Conservation (phyloP, 2,329 filamentous ascomycete genomes). For the Aspergillus felis region DNA sequence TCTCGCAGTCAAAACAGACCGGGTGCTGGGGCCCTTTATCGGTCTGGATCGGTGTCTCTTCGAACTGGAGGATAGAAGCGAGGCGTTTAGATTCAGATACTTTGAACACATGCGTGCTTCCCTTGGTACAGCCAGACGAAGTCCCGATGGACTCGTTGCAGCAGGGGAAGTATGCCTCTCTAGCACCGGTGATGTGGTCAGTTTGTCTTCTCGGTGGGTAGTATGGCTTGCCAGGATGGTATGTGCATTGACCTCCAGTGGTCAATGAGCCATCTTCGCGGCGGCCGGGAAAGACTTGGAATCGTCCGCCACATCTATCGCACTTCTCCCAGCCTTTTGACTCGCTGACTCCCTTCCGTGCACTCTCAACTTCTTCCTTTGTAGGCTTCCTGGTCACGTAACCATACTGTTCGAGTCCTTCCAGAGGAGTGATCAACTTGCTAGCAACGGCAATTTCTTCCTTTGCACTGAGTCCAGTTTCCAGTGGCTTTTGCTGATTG, state of each 20-base stretch:
- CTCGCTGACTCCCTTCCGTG: constrained; percentile 61
- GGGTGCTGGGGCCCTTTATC: constrained; percentile 35
- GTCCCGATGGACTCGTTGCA: constrained; percentile 73
- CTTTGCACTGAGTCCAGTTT: constrained; percentile 63
- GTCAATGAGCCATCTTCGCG: constrained; percentile 71
- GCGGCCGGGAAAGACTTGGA: constrained; percentile 87
- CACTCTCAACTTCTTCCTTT: constrained; percentile 61
- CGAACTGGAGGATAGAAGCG: constrained; percentile 74
- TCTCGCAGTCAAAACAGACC: constrained; percentile 92
- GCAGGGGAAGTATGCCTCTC: constrained; percentile 67
- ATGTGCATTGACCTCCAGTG: constrained; percentile 71
- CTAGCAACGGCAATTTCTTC: constrained; percentile 67
- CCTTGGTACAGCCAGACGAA: constrained; percentile 67
- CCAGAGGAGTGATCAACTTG: constrained; percentile 61
- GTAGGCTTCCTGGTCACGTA: constrained; percentile 71
- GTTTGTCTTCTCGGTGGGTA: constrained; percentile 53
- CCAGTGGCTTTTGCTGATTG: constrained; percentile 51
- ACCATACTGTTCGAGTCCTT: constrained; percentile 62
- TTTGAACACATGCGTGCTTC: constrained; percentile 81
- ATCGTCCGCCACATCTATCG: constrained; percentile 79
- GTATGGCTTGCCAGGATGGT: constrained; percentile 73
- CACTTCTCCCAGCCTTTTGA: constrained; percentile 81
- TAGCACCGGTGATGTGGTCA: constrained; percentile 53
- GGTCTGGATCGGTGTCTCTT: constrained; percentile 59
- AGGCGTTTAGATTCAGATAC: constrained; percentile 70